Percentiles rank a stretch among this genome's conserved stretches.
Conservation (phyloP, 352 stramenopile genomes). For the Achlya hypogyna region DNA sequence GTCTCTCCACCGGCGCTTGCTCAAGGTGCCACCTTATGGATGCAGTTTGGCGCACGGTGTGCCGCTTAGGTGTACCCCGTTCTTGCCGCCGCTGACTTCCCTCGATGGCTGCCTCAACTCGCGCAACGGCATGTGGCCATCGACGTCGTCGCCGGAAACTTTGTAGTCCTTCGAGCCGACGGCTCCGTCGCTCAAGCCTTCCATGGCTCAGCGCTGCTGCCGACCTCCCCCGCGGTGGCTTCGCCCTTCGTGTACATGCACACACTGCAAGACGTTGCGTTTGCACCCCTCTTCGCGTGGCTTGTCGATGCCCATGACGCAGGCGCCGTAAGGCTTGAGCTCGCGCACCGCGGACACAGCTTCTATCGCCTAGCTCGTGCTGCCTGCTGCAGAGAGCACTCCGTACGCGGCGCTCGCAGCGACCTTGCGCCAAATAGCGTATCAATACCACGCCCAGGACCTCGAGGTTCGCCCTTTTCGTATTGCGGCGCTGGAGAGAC, state of each 20-base stretch:
- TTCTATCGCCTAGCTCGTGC: not conserved
- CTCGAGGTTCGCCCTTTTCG: not conserved
- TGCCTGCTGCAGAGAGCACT: not conserved
- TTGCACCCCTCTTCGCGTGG: conserved; percentile 12
- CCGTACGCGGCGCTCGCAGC: not conserved
- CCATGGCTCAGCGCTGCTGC: not conserved
- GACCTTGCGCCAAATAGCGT: not conserved
- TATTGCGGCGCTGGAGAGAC: not conserved
- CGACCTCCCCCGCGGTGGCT: not conserved
- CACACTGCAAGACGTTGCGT: not conserved
- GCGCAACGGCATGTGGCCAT: not conserved
- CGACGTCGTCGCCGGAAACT: not conserved
- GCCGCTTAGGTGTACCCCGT: not conserved
- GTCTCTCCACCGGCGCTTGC: not conserved
- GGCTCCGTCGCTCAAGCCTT: not conserved
- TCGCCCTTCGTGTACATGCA: not conserved
- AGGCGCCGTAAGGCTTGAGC: not conserved
- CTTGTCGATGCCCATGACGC: not conserved
- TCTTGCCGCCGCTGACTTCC: not conserved
- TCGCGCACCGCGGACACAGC: not conserved
- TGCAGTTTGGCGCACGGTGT: not conserved
- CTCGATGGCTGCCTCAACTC: not conserved
- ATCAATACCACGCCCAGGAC: not conserved
- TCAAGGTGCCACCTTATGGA: not conserved
- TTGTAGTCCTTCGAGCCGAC: not conserved